phyloP scores from a whole-genome alignment of 2,329 filamentous ascomycete genomes.

The Aureobasidium subglaciale region DNA sequence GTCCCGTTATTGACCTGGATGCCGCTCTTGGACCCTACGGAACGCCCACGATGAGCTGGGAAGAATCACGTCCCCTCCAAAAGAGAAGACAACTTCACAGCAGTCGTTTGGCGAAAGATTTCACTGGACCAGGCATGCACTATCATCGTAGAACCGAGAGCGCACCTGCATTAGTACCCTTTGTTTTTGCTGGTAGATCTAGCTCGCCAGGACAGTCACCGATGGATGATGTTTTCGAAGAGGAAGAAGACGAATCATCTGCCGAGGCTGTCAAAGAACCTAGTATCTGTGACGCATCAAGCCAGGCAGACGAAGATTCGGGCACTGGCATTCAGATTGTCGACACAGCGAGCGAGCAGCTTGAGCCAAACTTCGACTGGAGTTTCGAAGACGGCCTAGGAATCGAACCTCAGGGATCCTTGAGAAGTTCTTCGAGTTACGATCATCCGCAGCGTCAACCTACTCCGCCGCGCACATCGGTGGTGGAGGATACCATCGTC shows the following conservation, averaged over 20 bases:
- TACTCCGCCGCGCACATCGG: conserved; percentile 9
- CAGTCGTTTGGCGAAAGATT: conserved; percentile 62
- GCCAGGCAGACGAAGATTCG: conserved; percentile 4
- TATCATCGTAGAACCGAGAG: conserved; percentile 75
- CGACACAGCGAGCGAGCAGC: conserved; percentile 33
- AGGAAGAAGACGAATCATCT: conserved; percentile 63
- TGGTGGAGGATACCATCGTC: conserved; percentile 27
- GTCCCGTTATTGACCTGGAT: conserved; percentile 86
- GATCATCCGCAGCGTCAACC: background rate
- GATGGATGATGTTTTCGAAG: conserved; percentile 83
- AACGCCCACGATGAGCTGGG: conserved; percentile 64
- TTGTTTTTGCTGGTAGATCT: conserved; percentile 43
- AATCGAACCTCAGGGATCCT: conserved; percentile 18
- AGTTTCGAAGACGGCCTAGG: conserved; percentile 35
- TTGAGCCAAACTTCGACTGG: conserved; percentile 28
- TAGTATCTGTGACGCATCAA: background rate
- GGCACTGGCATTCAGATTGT: conserved; percentile 42
- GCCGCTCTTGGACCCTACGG: conserved; percentile 90
- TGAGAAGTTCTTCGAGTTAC: background rate
- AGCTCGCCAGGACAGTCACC: conserved; percentile 45
- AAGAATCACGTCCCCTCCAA: conserved; percentile 41
- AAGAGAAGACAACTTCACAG: conserved; percentile 67
- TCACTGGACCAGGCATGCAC: conserved; percentile 62
- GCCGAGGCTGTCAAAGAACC: conserved; percentile 20
- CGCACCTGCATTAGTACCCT: conserved; percentile 70